These are phyloP conservation scores for Pisolithus orientalis DNA, from an alignment of 768 basidiomycete genomes.

Conservation along the genomic window DNA sequence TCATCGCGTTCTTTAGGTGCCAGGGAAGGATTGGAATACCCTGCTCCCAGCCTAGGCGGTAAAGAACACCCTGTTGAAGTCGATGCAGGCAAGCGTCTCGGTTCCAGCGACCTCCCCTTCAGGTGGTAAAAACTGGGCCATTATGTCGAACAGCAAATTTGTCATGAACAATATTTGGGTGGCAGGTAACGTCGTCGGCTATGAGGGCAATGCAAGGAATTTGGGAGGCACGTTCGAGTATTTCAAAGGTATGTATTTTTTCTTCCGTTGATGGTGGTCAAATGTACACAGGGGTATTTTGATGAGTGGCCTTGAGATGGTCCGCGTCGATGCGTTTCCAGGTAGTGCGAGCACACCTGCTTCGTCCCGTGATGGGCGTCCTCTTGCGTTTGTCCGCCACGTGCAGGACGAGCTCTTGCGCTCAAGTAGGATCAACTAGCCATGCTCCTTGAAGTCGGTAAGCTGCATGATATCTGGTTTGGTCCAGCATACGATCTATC, in stretches of 20 bases:
- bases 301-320: slow-evolving; percentile 45
- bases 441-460: no score
- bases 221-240: slow-evolving; percentile 43
- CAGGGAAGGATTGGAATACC: slow-evolving; percentile 69
- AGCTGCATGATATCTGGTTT: no score
- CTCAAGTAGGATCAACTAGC: no score
- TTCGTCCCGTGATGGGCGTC: slow-evolving; percentile 46
- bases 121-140: slow-evolving; percentile 51
- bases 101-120: slow-evolving; percentile 49
- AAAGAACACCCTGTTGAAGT: slow-evolving; percentile 21
- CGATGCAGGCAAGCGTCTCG: slow-evolving; percentile 45
- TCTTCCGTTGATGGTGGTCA: slow-evolving; percentile 17
- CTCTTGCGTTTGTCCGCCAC: background rate
- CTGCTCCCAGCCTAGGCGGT: slow-evolving; percentile 32
- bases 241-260: slow-evolving; percentile 49
- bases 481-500: no score
- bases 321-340: slow-evolving; percentile 27
- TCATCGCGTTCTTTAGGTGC: slow-evolving; percentile 39
- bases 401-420: slow-evolving; percentile 9
- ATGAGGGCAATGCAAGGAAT: slow-evolving; percentile 58
- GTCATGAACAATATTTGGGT: slow-evolving; percentile 66
- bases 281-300: slow-evolving; percentile 66
- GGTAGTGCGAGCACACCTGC: slow-evolving; percentile 65
- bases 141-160: slow-evolving; percentile 67
- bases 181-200: slow-evolving; percentile 53